Evolutionary conservation across 2,329 filamentous ascomycete genomes (phyloP).

Genomic region (Pseudocercospora ulei): DNA sequence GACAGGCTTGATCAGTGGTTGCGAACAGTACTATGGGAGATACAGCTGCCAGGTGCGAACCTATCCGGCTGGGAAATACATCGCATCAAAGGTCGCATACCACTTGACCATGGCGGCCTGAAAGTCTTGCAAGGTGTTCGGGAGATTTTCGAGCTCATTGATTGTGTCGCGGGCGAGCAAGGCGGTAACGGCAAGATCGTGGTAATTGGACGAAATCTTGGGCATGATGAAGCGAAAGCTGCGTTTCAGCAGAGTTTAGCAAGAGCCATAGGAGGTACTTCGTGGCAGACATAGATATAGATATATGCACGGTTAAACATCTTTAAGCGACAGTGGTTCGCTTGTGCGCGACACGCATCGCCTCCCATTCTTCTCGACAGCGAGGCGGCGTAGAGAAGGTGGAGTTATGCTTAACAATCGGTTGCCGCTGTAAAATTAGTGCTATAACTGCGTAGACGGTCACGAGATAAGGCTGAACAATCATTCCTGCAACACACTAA

Average conservation of each 20-base stretch:
- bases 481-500: too few species aligned
- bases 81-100: conserved; percentile 70
- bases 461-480: too few species aligned
- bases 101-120: conserved; percentile 53
- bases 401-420: too few species aligned
- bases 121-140: conserved; percentile 85
- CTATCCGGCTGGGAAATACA: conserved; percentile 63
- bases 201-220: conserved; percentile 32
- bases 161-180: conserved; percentile 34
- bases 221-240: conserved; percentile 12
- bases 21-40: conserved; percentile 72
- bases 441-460: too few species aligned
- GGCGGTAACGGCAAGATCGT: conserved; percentile 29
- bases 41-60: conserved; percentile 13
- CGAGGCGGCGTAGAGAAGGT: too few species aligned
- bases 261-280: neutral
- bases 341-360: too few species aligned
- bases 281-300: too few species aligned
- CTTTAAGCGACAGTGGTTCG: too few species aligned
- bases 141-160: conserved; percentile 85
- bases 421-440: too few species aligned
- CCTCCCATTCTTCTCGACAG: too few species aligned
- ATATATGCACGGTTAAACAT: too few species aligned
- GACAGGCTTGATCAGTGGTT: conserved; percentile 68
- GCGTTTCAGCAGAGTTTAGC: conserved; percentile 29